Evolutionary conservation across 2,329 filamentous ascomycete genomes (phyloP), one percentile per base, ranked within the genome.

Genomic region (Fusarium piperis): DNA sequence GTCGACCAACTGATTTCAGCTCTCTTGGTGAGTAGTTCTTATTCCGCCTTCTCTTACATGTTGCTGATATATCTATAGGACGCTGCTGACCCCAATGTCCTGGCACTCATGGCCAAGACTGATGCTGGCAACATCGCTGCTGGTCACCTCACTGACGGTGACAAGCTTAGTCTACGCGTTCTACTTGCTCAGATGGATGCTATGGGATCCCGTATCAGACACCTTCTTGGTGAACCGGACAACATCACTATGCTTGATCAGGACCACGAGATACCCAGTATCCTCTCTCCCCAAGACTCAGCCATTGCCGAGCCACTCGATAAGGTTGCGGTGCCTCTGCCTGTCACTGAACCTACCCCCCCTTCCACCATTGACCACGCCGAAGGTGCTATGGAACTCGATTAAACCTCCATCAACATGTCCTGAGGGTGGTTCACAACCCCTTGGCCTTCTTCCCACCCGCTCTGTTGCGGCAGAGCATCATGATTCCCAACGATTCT

Each of bases 1-100:
- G 77, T 90, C 56, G 82, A 85, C 64, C 83, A 83, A 56, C 85
- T 93, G 64, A 84, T 91, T 59, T 84, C 88, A 67, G 85, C 88
- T 59, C 84, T 93, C 70, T 84, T 92, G 71, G 91, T 93, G 83
- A 84, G 90, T 87, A 33, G 26, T 59, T 32, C 41, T 35, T 41
- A 55, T 57, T 28, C 26, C 9, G 23, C 41, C 57, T 46, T 32
- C 36, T 41, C 20, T 36, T 46, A 65, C 35, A 23, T 32, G 23
- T n/a, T 67, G 55, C 65, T 75, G 53, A 76, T 30, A 33, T 36
- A 38, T 35, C 18, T 57, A 20, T 68, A 88, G 85, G 78, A 83
- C 30, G 74, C 83, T 61, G 85, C 86, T 23, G 84, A 85, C 59
- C 80, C 83, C 3, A 77, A 74, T 30, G 75, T 86, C n/a, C 71